Percentiles rank a stretch among this genome's conserved stretches.
Evolutionary conservation across 2,329 filamentous ascomycete species (phyloP).

Genomic region (Alternaria sp.): DNA sequence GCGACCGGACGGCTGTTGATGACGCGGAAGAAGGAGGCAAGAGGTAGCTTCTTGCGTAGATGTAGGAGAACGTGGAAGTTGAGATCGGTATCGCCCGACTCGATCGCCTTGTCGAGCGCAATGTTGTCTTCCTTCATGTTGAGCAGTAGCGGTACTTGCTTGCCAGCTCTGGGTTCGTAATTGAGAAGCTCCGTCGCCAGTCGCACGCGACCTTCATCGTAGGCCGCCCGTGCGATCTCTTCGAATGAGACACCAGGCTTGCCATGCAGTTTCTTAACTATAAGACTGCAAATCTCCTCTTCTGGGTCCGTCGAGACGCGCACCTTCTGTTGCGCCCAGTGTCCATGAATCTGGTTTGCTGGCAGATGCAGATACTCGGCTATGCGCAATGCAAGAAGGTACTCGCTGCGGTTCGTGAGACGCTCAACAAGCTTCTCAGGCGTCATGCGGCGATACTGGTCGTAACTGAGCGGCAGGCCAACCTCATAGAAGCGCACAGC

Average conservation of each 20-base stretch:
- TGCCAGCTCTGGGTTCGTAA: conserved; percentile 91
- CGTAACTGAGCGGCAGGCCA: conserved; percentile 87
- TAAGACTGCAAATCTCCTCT: conserved; percentile 81
- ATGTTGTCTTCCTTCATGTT: conserved; percentile 96
- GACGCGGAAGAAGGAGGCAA: conserved; percentile 89
- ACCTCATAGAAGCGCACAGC: conserved; percentile 91
- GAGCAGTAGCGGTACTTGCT: conserved; percentile 90
- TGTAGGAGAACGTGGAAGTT: conserved; percentile 88
- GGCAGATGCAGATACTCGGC: conserved; percentile 86
- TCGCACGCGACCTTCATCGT: conserved; percentile 88
- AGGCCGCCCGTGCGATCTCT: conserved; percentile 87
- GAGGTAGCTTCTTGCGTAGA: conserved; percentile 85
- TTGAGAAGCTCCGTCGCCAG: conserved; percentile 91
- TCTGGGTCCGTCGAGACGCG: conserved; percentile 84
- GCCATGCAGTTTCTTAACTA: conserved; percentile 84
- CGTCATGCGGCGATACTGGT: conserved; percentile 89
- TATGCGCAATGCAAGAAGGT: conserved; percentile 85
- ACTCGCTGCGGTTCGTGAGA: conserved; percentile 87
- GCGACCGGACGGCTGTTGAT: conserved; percentile 87
- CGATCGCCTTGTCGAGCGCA: conserved; percentile 93
- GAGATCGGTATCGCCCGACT: conserved; percentile 92
- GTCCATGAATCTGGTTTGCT: conserved; percentile 89
- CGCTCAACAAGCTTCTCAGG: conserved; percentile 87
- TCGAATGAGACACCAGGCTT: conserved; percentile 96
- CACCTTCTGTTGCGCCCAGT: conserved; percentile 96